Base-by-base conservation (phyloP, 2,329 filamentous ascomycete species). In the Cephalotrichum gorgonifer region DNA sequence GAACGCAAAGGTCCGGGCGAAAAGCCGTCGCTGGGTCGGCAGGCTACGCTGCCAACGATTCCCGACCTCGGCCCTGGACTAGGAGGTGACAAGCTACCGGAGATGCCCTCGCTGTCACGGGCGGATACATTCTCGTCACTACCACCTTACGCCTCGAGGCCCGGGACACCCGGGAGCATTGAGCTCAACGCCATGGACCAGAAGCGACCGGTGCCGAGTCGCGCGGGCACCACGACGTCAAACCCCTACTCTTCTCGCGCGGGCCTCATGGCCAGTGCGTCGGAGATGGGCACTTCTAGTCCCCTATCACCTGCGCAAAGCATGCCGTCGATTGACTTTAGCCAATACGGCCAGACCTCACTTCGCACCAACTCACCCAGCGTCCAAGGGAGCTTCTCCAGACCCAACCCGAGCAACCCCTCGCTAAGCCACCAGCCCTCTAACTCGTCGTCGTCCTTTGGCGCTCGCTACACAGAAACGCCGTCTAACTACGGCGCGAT, bases 31-130 rank as follows among this genome's bases (percentile, higher is more conserved):
- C 55, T 73, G 26, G 71, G 74, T 38, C 71, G 79, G 50, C 74
- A 81, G 56, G 80, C 81, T n/a, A 89, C 86, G 0, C 60, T 91
- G 6, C 88, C 85, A 2, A 74, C 73, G 5, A 57, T 87, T 7
- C 69, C 75, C 47, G 68, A 75, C 45, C 51, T 73, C 28, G 57
- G 55, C 6, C 55, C 54, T 1, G 52, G 43, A 12, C 6, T 52
- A 30, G 66, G 66, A 27, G 64, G 61, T 45, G 73, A 81, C 54
- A 74, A 72, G 56, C 69, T 78, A 52, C 74, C 75, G 45, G 64
- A 64, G 44, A 81, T 79, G 76, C 79, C 79, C n/a, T 68, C 69
- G 56, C 58, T 83, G 15, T 72, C 70, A 49, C 74, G 81, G 52
- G 77, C 71, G 52, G 79, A 83, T 30, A 85, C 81, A 2, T 74